phyloP scores from a whole-genome alignment of 208 protist genomes.

The Kentomonas sorsogonicus region DNA sequence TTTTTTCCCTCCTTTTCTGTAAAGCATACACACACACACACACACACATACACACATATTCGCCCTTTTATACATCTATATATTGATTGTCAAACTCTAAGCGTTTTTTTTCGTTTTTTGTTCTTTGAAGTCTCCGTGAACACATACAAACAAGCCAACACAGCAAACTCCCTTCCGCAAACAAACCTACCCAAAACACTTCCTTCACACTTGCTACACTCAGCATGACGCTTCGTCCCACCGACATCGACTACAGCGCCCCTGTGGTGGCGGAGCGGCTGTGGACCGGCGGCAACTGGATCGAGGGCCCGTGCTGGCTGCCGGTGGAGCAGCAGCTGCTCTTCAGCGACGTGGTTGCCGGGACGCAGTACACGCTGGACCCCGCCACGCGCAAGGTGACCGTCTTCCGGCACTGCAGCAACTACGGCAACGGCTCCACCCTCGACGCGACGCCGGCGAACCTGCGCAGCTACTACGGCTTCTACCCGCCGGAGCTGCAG shows the following conservation, averaged over 20 bases:
- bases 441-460: slow-evolving; percentile 18
- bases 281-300: slow-evolving; percentile 20
- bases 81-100: not conserved
- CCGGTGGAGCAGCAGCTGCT: slow-evolving; percentile 19
- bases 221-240: not conserved
- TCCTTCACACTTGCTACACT: too few relatives aligned
- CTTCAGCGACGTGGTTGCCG: slow-evolving; percentile 25
- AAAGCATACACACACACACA: not conserved
- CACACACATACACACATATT: slow-evolving; percentile 8
- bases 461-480: slow-evolving; percentile 24
- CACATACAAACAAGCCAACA: too few relatives aligned
- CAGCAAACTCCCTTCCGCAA: too few relatives aligned
- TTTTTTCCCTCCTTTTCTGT: slow-evolving; percentile 5
- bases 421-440: slow-evolving; percentile 20
- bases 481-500: slow-evolving; percentile 21
- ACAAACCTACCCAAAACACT: too few relatives aligned
- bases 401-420: slow-evolving; percentile 16
- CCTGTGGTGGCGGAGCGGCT: slow-evolving; percentile 15
- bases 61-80: not conserved
- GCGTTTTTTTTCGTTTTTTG: not conserved
- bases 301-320: slow-evolving; percentile 26
- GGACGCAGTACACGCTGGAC: slow-evolving; percentile 23
- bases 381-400: slow-evolving; percentile 14
- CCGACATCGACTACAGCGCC: not conserved
- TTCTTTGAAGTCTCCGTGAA: too few relatives aligned